Evolutionary conservation across 768 basidiomycete species (phyloP), one percentile per base, ranked within the genome.

Genomic region (Paxillus rubicundulus): DNA sequence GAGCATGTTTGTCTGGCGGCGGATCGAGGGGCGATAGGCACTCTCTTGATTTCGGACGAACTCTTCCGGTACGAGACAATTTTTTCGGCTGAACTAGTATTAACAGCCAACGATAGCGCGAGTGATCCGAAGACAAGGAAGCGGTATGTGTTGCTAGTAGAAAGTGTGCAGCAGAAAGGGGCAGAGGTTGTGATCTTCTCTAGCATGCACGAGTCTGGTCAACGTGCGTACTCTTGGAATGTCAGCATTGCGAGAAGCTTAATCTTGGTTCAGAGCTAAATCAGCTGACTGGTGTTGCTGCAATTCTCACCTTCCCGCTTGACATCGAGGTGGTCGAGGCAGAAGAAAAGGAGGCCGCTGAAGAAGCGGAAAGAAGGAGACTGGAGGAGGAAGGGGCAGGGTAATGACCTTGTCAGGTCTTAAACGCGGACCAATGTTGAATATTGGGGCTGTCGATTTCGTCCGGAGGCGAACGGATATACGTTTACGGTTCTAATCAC

Each of bases 141-240:
- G 66, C 83, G 80, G 65, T 98, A 90, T 61, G 95, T 99, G 30
- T 74, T 72, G 42, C 76, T 98, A 33, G 93, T 96, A 1, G 96
- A 99, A 69, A 84, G 82, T 33, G 93, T 98, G 14, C 85, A 87
- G 60, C 79, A 84, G 42, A 91, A 89, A 58, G 92, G 94, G 21
- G 96, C 86, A 21, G 95, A 98, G 65, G 94, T 94, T 5, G 77
- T 98, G 17, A 94, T 98, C 58, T 99, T 98, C 70, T 98, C 96
- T 4, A 98, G 94, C 63, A 98, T 99, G 97, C 97, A 99, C 66
- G 97, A 99, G 72, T 92, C 91, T 18, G 97, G 97, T 13, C 94
- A 98, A 78, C 95, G 94, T 96, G 64, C 63, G 90, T 75, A 36
- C 39, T 24, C 38, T 50, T 21, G 28, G 34, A 37, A 16, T 47